phyloP scores from a whole-genome alignment of 345 rosid genomes.

The Cochlearia excelsa region DNA sequence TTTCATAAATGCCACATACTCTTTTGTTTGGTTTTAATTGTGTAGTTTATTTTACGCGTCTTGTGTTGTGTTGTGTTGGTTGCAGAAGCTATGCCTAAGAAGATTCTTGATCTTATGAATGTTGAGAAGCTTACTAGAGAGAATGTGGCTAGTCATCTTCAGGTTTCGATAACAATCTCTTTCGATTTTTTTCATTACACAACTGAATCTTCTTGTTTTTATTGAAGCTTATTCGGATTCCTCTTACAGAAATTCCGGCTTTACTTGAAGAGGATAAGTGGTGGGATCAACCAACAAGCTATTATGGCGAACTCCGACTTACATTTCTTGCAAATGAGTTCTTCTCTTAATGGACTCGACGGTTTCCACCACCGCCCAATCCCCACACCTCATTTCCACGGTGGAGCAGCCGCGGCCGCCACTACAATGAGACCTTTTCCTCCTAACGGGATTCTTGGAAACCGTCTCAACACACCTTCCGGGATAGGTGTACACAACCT shows the following conservation, averaged over 20 bases:
- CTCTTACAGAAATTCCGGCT: slow-evolving; percentile 72
- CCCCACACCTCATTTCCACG: slow-evolving; percentile 48
- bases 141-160: slow-evolving; percentile 95
- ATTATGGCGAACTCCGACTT: slow-evolving; percentile 57
- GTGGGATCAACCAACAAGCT: slow-evolving; percentile 63
- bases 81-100: slow-evolving; percentile 97
- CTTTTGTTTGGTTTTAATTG: slow-evolving; percentile 1
- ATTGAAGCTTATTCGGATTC: slow-evolving; percentile 25
- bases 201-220: not conserved
- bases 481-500: slow-evolving; percentile 57
- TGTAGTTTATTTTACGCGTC: not conserved
- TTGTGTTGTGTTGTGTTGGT: not conserved
- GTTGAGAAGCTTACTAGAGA: slow-evolving; percentile 87
- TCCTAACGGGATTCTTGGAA: slow-evolving; percentile 56
- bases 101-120: slow-evolving; percentile 89
- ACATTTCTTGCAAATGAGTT: slow-evolving; percentile 54
- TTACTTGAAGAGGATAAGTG: slow-evolving; percentile 68
- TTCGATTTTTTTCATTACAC: not conserved
- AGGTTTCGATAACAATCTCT: slow-evolving; percentile 40
- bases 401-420: slow-evolving; percentile 30
- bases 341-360: slow-evolving; percentile 54
- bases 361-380: slow-evolving; percentile 48
- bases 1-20: slow-evolving; percentile 17
- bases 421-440: slow-evolving; percentile 47
- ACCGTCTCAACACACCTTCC: slow-evolving; percentile 57